Evolutionary conservation across 1,284 basidiomycete genomes (phyloP).

Genomic region (Papiliotrema nemorosa): DNA sequence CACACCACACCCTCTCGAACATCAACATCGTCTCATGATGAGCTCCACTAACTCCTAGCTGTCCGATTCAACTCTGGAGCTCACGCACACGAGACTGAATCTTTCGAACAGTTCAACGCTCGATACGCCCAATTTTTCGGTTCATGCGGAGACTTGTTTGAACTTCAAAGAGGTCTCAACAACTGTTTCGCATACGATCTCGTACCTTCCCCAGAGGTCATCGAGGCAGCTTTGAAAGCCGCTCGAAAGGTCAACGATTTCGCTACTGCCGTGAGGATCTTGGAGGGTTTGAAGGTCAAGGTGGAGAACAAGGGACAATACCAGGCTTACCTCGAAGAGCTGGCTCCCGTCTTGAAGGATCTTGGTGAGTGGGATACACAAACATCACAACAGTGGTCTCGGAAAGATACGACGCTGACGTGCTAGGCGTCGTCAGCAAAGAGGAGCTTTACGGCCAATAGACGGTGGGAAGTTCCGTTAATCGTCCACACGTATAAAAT

Average conservation of each 20-base stretch:
- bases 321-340: slow-evolving; percentile 80
- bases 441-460: slow-evolving; percentile 47
- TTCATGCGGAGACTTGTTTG: slow-evolving; percentile 89
- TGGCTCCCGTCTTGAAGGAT: slow-evolving; percentile 79
- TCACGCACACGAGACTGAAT: slow-evolving; percentile 72
- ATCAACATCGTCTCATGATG: neutral
- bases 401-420: slow-evolving; percentile 2
- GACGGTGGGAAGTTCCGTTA: neutral
- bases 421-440: slow-evolving; percentile 44
- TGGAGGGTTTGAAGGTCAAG: slow-evolving; percentile 89
- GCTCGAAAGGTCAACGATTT: slow-evolving; percentile 93
- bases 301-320: slow-evolving; percentile 94
- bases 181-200: slow-evolving; percentile 99
- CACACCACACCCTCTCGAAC: neutral
- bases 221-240: slow-evolving; percentile 86
- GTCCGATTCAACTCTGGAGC: slow-evolving; percentile 40
- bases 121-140: slow-evolving; percentile 94
- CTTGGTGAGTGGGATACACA: slow-evolving; percentile 63
- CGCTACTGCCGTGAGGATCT: slow-evolving; percentile 90
- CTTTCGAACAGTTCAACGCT: slow-evolving; percentile 88
- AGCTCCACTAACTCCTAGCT: slow-evolving; percentile 14
- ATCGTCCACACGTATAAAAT: too few relatives aligned
- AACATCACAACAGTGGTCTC: too few relatives aligned
- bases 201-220: slow-evolving; percentile 82
- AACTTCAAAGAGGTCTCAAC: slow-evolving; percentile 96